A percentile compares a stretch with the other conserved stretches of the same genome.
Evolutionary conservation across 495 filamentous ascomycete species (phyloP).

Genomic region (Tuber umbilicatum): DNA sequence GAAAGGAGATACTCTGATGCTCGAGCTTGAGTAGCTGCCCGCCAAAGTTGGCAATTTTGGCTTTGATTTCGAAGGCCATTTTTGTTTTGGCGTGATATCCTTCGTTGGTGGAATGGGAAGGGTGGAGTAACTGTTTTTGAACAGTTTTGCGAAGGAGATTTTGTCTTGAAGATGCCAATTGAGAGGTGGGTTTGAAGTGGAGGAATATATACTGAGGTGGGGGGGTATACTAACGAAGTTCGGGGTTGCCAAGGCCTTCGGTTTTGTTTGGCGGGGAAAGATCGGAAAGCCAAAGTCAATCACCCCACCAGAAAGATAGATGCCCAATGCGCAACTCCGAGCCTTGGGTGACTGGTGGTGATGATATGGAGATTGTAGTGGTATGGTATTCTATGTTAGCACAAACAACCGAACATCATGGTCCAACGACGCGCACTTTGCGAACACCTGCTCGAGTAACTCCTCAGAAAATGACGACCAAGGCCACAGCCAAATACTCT

Average conservation of each 20-base stretch:
- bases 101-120: neutral
- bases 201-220: neutral
- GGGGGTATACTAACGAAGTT: neutral
- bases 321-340: neutral
- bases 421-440: no score
- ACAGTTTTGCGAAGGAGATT: slow-evolving; percentile 3
- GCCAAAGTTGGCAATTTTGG: slow-evolving; percentile 85
- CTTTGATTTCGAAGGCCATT: slow-evolving; percentile 80
- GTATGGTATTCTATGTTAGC: neutral
- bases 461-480: no score
- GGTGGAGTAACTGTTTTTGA: neutral
- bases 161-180: slow-evolving; percentile 13
- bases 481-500: no score
- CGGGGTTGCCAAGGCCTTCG: neutral
- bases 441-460: no score
- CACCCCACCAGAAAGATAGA: neutral
- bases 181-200: slow-evolving; percentile 1
- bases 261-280: neutral
- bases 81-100: slow-evolving; percentile 14
- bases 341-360: neutral
- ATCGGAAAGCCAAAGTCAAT: neutral
- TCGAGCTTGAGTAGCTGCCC: slow-evolving; percentile 90
- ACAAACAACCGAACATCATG: no score
- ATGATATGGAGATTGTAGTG: neutral
- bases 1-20: slow-evolving; percentile 55